These are phyloP conservation scores for Paramecium sexaurelia DNA, from an alignment of 73 alveolate species.

Conservation along the genomic window DNA sequence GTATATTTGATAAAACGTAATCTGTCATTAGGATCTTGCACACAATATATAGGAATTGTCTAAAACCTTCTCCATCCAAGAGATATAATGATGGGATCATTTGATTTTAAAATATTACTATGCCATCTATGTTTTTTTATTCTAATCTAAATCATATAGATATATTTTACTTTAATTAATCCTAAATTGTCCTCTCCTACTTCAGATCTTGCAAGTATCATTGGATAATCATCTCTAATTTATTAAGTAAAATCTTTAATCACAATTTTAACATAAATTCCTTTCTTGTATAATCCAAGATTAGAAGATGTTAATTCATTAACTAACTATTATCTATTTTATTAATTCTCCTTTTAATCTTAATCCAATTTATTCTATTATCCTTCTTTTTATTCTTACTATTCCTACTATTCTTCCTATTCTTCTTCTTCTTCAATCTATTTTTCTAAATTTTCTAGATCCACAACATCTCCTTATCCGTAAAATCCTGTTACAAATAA, in stretches of 20 bases:
- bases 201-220: conserved; percentile 73
- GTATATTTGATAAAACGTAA: conserved; percentile 97
- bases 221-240: conserved; percentile 32
- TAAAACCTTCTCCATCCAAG: conserved; percentile 99
- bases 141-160: neutral
- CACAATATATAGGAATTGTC: conserved; percentile 91
- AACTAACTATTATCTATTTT: neutral
- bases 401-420: conserved; percentile 66
- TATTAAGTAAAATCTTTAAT: conserved; percentile 71
- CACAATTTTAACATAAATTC: conserved; percentile 92
- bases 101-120: conserved; percentile 96
- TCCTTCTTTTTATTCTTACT: conserved; percentile 67
- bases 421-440: conserved; percentile 70
- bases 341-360: conserved; percentile 10
- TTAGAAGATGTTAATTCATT: neutral
- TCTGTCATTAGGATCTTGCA: conserved; percentile 88
- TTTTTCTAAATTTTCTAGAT: conserved; percentile 69
- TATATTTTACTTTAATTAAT: conserved; percentile 81
- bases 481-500: conserved; percentile 46
- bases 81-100: conserved; percentile 97
- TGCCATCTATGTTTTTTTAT: conserved; percentile 98
- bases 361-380: conserved; percentile 67
- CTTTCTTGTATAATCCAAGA: conserved; percentile 75
- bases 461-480: conserved; percentile 36
- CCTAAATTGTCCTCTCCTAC: conserved; percentile 78